phyloP scores from a whole-genome alignment of 2,329 filamentous ascomycete species.

The Penicillium aurantiogriseum region DNA sequence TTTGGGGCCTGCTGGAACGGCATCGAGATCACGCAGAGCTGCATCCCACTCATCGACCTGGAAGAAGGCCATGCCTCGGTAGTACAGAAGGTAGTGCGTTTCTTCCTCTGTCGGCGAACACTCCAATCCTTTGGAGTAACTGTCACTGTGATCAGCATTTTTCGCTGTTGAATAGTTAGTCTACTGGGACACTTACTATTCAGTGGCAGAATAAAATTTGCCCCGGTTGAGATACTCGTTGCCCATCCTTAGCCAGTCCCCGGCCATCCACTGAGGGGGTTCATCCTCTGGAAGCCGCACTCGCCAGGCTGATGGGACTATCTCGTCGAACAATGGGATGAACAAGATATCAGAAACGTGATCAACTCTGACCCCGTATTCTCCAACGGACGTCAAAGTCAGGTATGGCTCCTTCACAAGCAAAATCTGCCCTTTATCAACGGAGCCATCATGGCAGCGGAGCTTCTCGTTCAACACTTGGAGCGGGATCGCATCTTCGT shows the following conservation, averaged over 20 bases:
- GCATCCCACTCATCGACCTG: constrained; percentile 34
- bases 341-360: constrained; percentile 53
- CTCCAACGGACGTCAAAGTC: constrained; percentile 39
- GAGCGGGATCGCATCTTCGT: constrained; percentile 30
- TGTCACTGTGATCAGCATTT: constrained; percentile 15
- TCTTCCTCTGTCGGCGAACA: constrained; percentile 39
- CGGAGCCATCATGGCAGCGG: not conserved
- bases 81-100: constrained; percentile 31
- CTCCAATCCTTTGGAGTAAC: constrained; percentile 42
- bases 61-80: constrained; percentile 36
- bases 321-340: constrained; percentile 37
- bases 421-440: constrained; percentile 30
- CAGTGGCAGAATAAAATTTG: not conserved
- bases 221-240: not conserved
- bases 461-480: not conserved
- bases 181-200: not conserved
- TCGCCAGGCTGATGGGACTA: constrained; percentile 43
- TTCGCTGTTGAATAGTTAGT: not conserved
- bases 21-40: constrained; percentile 32
- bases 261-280: not conserved
- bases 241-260: not conserved
- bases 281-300: not conserved
- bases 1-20: constrained; percentile 4
- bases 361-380: constrained; percentile 52
- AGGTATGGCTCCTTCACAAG: constrained; percentile 57